Evolutionary conservation across 2,329 filamentous ascomycete species (phyloP).

Genomic region (Colletotrichum horii): DNA sequence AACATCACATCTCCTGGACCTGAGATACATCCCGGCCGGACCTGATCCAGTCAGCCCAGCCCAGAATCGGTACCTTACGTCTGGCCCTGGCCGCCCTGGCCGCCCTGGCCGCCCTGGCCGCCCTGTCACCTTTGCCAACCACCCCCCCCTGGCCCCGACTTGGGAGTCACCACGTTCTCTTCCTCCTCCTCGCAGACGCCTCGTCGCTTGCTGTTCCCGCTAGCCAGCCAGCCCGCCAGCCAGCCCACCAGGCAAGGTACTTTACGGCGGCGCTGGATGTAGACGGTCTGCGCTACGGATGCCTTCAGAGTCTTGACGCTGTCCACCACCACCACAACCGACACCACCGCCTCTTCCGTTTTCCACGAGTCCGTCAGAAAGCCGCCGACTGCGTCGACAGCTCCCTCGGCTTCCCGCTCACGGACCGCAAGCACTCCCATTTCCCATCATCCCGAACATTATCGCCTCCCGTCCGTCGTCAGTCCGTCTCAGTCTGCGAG

Average conservation of each 20-base stretch:
- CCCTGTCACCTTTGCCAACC: slow-evolving; percentile 12
- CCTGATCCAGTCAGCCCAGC: background rate
- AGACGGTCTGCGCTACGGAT: background rate
- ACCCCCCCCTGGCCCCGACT: background rate
- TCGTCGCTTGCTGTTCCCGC: background rate
- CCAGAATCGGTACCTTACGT: slow-evolving; percentile 18
- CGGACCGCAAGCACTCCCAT: background rate
- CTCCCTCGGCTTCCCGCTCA: background rate
- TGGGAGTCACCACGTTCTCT: background rate
- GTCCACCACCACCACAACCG: background rate
- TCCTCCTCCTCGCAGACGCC: background rate
- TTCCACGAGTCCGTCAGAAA: background rate
- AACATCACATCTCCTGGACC: background rate
- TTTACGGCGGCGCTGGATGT: background rate
- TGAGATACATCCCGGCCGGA: background rate
- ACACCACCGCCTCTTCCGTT: background rate
- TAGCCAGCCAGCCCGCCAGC: background rate
- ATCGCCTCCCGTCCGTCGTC: slow-evolving; percentile 3
- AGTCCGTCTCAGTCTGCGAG: background rate
- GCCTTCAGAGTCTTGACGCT: background rate
- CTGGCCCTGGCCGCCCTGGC: slow-evolving; percentile 5
- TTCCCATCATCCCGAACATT: background rate
- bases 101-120: slow-evolving; percentile 1
- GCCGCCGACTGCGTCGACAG: background rate
- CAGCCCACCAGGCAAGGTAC: background rate